These are phyloP conservation scores for Strigomonas culicis DNA, from an alignment of 208 protist species.

Conservation along the genomic window DNA sequence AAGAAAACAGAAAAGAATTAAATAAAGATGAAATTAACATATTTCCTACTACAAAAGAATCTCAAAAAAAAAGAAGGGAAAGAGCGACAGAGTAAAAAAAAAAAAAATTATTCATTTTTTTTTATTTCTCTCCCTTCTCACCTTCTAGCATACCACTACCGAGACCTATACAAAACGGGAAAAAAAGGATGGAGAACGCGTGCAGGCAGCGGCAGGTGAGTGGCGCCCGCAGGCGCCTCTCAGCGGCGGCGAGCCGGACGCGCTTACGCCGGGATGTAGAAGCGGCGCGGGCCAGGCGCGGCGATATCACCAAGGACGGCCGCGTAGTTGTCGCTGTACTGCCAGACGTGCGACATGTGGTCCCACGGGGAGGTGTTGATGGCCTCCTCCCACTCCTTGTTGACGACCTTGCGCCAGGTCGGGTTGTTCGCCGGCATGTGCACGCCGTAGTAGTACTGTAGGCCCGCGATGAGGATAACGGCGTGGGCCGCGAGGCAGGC, in stretches of 20 bases:
- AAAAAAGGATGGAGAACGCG: not conserved
- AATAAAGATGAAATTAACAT: slow-evolving; percentile 9
- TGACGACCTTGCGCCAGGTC: slow-evolving; percentile 86
- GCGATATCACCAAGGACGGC: slow-evolving; percentile 57
- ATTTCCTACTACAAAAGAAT: slow-evolving; percentile 12
- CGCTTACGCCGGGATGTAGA: slow-evolving; percentile 78
- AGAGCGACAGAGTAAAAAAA: slow-evolving; percentile 12
- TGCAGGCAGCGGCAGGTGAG: not conserved
- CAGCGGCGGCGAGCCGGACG: not conserved
- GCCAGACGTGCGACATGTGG: slow-evolving; percentile 89
- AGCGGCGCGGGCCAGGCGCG: slow-evolving; percentile 55
- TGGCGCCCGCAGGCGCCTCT: not conserved
- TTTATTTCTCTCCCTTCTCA: not conserved
- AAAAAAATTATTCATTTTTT: slow-evolving; percentile 4
- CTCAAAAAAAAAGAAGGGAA: slow-evolving; percentile 14
- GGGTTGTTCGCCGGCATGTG: slow-evolving; percentile 82
- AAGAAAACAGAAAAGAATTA: slow-evolving; percentile 11
- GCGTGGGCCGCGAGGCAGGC: slow-evolving; percentile 35
- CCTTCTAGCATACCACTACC: not conserved
- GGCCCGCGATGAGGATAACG: slow-evolving; percentile 34
- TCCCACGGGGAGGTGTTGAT: slow-evolving; percentile 90
- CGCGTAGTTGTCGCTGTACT: slow-evolving; percentile 82
- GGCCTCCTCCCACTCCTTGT: slow-evolving; percentile 91
- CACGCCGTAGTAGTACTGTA: slow-evolving; percentile 73
- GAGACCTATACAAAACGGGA: not conserved